phyloP scores from a whole-genome alignment of 2,329 filamentous ascomycete genomes.

The Lojkania enalia region DNA sequence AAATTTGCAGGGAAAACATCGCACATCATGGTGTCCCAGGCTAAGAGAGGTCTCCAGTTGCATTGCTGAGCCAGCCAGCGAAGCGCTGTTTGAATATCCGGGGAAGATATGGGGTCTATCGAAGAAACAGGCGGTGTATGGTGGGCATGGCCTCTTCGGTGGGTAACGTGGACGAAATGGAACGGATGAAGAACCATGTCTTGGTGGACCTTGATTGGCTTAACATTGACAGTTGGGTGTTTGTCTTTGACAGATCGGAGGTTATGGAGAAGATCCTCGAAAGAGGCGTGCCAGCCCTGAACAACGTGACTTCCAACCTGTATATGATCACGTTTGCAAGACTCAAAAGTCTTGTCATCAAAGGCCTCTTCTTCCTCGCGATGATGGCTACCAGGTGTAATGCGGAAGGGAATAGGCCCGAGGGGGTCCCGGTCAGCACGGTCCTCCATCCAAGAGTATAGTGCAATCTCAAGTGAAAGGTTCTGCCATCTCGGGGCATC shows the following conservation, averaged over 20 bases:
- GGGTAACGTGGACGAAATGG: slow-evolving; percentile 40
- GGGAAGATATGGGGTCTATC: slow-evolving; percentile 32
- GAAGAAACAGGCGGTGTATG: slow-evolving; percentile 8
- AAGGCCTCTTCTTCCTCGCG: slow-evolving; percentile 40
- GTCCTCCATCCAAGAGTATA: slow-evolving; percentile 42
- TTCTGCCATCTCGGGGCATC: slow-evolving; percentile 35
- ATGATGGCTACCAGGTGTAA: slow-evolving; percentile 38
- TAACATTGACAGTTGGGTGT: slow-evolving; percentile 39
- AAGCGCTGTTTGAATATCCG: slow-evolving; percentile 38
- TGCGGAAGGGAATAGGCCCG: slow-evolving; percentile 37
- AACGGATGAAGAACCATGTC: slow-evolving; percentile 40
- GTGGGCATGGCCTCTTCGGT: slow-evolving; percentile 19
- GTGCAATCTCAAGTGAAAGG: slow-evolving; percentile 37
- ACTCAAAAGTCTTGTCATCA: slow-evolving; percentile 39
- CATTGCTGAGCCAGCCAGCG: slow-evolving; percentile 38
- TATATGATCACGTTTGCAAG: slow-evolving; percentile 40
- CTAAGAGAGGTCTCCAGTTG: slow-evolving; percentile 38
- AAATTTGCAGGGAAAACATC: slow-evolving; percentile 43
- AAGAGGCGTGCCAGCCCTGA: slow-evolving; percentile 36
- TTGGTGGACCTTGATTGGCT: slow-evolving; percentile 28
- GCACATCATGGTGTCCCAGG: slow-evolving; percentile 43
- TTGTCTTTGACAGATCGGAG: slow-evolving; percentile 34
- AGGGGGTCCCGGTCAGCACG: slow-evolving; percentile 39
- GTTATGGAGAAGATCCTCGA: slow-evolving; percentile 37
- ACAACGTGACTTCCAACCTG: slow-evolving; percentile 38